Conservation (phyloP, 805 yeast species). For the Zygotorulaspora danielsina region DNA sequence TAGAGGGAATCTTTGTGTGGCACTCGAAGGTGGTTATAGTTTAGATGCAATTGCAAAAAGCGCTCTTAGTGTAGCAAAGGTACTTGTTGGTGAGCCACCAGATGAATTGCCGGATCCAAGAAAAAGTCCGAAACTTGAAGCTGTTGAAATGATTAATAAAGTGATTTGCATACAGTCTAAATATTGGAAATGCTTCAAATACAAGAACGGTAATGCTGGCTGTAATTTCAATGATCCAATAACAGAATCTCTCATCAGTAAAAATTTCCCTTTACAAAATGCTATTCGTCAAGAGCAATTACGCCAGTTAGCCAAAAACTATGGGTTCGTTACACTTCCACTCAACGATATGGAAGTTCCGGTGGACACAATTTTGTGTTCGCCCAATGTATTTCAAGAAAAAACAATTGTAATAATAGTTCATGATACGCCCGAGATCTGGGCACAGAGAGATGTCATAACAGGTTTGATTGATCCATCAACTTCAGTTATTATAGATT, state of each 20-base stretch:
- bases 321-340: conserved; percentile 66
- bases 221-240: conserved; percentile 37
- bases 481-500: conserved; percentile 70
- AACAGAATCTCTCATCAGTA: conserved; percentile 32
- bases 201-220: conserved; percentile 53
- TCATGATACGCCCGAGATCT: conserved; percentile 89
- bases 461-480: conserved; percentile 73
- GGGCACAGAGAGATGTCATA: conserved; percentile 80
- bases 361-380: conserved; percentile 43
- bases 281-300: conserved; percentile 74
- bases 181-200: conserved; percentile 77
- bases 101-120: conserved; percentile 55
- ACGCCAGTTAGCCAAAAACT: conserved; percentile 47
- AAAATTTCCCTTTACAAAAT: conserved; percentile 56
- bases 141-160: conserved; percentile 74
- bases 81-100: conserved; percentile 92
- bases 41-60: conserved; percentile 84
- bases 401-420: conserved; percentile 65
- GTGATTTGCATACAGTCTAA: conserved; percentile 76
- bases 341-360: conserved; percentile 41
- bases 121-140: conserved; percentile 63
- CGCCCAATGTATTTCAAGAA: conserved; percentile 62
- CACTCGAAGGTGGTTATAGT: conserved; percentile 95
- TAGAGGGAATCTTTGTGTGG: conserved; percentile 81
- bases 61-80: conserved; percentile 89